Conservation (phyloP, 495 filamentous ascomycete genomes). For the Melanomma pulvis-pyrius region DNA sequence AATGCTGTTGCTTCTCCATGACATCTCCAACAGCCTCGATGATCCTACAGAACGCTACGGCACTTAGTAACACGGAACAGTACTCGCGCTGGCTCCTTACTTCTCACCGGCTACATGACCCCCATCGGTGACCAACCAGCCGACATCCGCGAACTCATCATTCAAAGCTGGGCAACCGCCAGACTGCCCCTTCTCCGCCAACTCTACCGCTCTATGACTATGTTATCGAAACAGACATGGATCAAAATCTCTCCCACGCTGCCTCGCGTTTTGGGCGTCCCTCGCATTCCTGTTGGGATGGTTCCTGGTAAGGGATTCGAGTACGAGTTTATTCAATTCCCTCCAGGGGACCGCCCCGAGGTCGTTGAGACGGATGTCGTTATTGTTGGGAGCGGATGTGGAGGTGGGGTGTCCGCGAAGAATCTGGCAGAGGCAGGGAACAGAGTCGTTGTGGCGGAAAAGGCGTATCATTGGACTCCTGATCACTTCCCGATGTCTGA, state of each 20-base stretch:
- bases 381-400: constrained; percentile 84
- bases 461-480: constrained; percentile 71
- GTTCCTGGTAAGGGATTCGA: constrained; percentile 59
- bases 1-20: no score
- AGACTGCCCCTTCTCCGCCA: constrained; percentile 39
- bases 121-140: constrained; percentile 41
- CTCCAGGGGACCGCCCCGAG: constrained; percentile 50
- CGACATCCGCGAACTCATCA: constrained; percentile 39
- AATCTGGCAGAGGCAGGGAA: constrained; percentile 75
- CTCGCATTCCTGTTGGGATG: constrained; percentile 63
- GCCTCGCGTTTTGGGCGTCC: constrained; percentile 62
- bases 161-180: constrained; percentile 39
- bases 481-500: constrained; percentile 74
- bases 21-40: no score
- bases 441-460: constrained; percentile 80
- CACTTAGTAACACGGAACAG: no score
- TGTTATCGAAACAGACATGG: constrained; percentile 54
- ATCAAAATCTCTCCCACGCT: constrained; percentile 61
- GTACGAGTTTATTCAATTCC: constrained; percentile 59
- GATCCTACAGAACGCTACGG: no score
- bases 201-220: constrained; percentile 38
- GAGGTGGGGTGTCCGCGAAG: constrained; percentile 81
- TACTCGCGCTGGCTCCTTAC: constrained; percentile 40
- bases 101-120: constrained; percentile 43
- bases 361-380: constrained; percentile 78